Percentiles rank a stretch among this genome's conserved stretches.
Conservation (phyloP, 305 asterid genomes). For the Fraxinus nigra region DNA sequence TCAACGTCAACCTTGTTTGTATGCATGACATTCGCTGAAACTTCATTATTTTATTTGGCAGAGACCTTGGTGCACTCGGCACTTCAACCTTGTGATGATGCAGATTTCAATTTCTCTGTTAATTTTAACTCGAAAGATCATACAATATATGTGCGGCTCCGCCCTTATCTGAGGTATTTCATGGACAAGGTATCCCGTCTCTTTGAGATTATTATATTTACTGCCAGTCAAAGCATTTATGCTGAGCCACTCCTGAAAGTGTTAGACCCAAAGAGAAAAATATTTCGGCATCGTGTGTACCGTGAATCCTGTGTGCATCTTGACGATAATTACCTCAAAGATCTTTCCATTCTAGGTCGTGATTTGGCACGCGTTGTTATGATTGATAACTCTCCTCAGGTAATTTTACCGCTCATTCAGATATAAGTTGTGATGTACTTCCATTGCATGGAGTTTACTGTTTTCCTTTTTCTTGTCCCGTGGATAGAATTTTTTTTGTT, state of each 20-base stretch:
- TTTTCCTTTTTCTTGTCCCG: not conserved
- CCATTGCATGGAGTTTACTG: not conserved
- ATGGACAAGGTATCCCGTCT: conserved; percentile 69
- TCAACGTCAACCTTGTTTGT: not conserved
- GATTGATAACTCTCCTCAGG: conserved; percentile 98
- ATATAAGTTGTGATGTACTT: not conserved
- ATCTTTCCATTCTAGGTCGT: conserved; percentile 94
- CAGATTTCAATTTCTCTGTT: conserved; percentile 89
- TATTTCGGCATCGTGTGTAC: conserved; percentile 89
- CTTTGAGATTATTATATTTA: conserved; percentile 87
- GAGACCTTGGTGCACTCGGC: conserved; percentile 99
- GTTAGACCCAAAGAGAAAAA: conserved; percentile 84
- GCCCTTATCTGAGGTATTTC: conserved; percentile 82
- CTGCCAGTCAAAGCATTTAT: conserved; percentile 98
- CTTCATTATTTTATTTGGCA: conserved; percentile 43
- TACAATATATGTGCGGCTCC: conserved; percentile 77
- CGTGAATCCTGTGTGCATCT: conserved; percentile 90
- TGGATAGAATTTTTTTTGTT: not conserved
- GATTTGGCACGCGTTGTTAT: conserved; percentile 82
- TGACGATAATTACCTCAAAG: conserved; percentile 92
- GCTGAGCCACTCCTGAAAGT: conserved; percentile 89
- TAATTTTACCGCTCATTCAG: conserved; percentile 21
- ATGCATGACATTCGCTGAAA: not conserved
- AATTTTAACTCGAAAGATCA: conserved; percentile 76
- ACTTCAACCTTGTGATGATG: conserved; percentile 78